phyloP scores from a whole-genome alignment of 2,329 filamentous ascomycete genomes.

The Acrocalymma vagum region DNA sequence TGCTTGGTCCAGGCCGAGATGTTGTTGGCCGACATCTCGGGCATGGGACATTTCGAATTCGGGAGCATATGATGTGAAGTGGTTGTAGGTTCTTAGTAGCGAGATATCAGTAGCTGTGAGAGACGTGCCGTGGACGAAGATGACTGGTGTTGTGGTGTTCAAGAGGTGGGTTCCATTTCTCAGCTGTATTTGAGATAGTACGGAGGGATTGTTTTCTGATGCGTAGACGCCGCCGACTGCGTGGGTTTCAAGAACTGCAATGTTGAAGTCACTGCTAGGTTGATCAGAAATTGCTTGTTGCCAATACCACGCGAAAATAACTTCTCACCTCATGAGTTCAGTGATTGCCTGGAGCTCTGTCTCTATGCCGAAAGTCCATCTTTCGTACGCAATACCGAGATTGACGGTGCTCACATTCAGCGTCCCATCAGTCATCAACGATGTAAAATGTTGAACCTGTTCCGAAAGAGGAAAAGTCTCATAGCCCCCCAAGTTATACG shows the following conservation, averaged over 20 bases:
- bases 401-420: too few species aligned
- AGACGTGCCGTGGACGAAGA: slow-evolving; percentile 63
- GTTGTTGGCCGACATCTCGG: slow-evolving; percentile 56
- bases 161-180: slow-evolving; percentile 47
- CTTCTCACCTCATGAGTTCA: background rate
- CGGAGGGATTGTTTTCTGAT: too few species aligned
- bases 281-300: too few species aligned
- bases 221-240: too few species aligned
- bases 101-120: slow-evolving; percentile 50
- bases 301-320: too few species aligned
- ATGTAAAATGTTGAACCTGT: too few species aligned
- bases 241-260: slow-evolving; percentile 54
- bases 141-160: slow-evolving; percentile 56
- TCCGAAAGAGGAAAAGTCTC: too few species aligned
- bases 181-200: too few species aligned
- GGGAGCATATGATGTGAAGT: slow-evolving; percentile 65
- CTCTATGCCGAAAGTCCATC: slow-evolving; percentile 11
- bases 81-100: slow-evolving; percentile 59
- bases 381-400: slow-evolving; percentile 19
- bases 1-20: slow-evolving; percentile 60
- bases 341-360: background rate
- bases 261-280: too few species aligned
- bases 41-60: slow-evolving; percentile 69
- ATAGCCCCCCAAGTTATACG: too few species aligned
- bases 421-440: too few species aligned